phyloP scores from a whole-genome alignment of 2,329 filamentous ascomycete genomes.

The Nannizziopsis arthrosporioides region DNA sequence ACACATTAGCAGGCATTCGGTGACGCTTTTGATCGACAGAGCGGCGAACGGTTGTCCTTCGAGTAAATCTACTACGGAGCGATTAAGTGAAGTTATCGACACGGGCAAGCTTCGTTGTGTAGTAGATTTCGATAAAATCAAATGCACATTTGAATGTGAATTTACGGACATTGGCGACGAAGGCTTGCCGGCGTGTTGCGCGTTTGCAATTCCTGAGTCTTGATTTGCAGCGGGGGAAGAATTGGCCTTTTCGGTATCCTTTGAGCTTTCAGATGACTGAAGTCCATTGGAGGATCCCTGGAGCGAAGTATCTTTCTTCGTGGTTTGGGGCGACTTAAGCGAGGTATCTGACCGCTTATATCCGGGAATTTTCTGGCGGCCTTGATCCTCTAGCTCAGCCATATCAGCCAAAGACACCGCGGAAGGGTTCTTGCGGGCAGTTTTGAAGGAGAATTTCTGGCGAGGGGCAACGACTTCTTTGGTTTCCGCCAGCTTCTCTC shows the following conservation, averaged over 20 bases:
- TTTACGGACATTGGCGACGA: slow-evolving; percentile 51
- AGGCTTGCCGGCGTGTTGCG: not conserved
- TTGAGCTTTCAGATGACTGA: slow-evolving; percentile 9
- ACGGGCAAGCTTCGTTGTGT: slow-evolving; percentile 61
- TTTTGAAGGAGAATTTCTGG: slow-evolving; percentile 74
- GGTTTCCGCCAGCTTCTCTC: slow-evolving; percentile 63
- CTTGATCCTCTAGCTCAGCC: slow-evolving; percentile 42
- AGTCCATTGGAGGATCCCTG: slow-evolving; percentile 28
- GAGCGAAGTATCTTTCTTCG: slow-evolving; percentile 28
- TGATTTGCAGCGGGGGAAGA: not conserved
- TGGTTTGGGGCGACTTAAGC: slow-evolving; percentile 29
- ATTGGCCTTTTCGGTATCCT: not conserved
- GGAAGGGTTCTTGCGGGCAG: slow-evolving; percentile 40
- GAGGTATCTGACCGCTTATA: slow-evolving; percentile 33
- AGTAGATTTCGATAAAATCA: slow-evolving; percentile 62
- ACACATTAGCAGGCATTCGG: slow-evolving; percentile 60
- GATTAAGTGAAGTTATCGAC: slow-evolving; percentile 55
- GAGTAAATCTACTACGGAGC: slow-evolving; percentile 66
- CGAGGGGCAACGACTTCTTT: slow-evolving; percentile 58
- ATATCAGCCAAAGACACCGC: slow-evolving; percentile 40
- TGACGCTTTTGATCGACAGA: slow-evolving; percentile 57
- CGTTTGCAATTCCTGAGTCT: not conserved
- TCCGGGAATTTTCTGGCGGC: slow-evolving; percentile 35
- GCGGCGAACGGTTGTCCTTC: slow-evolving; percentile 57
- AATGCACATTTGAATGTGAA: slow-evolving; percentile 56